Percentiles rank a stretch among this genome's conserved stretches.
phyloP scores from a whole-genome alignment of 306 rosid species.

The Calophaca sinica region DNA sequence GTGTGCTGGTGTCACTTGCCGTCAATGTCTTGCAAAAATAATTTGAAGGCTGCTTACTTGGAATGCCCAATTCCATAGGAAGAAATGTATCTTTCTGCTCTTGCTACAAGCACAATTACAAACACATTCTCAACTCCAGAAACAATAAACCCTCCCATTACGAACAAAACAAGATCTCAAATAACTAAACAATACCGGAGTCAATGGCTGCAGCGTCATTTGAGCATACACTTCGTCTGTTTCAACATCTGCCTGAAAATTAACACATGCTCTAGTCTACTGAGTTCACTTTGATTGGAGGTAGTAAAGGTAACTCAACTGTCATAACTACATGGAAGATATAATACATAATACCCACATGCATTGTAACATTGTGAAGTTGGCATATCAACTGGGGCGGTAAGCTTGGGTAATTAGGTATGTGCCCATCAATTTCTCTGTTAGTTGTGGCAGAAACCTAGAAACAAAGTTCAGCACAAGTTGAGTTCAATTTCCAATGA shows the following conservation, averaged over 20 bases:
- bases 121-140: conserved; percentile 27
- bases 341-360: conserved; percentile 58
- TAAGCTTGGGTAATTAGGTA: conserved; percentile 85
- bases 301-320: conserved; percentile 12
- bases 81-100: conserved; percentile 88
- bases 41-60: conserved; percentile 87
- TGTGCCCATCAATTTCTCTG: conserved; percentile 80
- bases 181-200: conserved; percentile 55
- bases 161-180: neutral
- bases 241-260: conserved; percentile 89
- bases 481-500: conserved; percentile 30
- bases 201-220: conserved; percentile 83
- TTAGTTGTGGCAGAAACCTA: conserved; percentile 88
- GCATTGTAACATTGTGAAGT: conserved; percentile 88
- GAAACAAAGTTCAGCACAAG: conserved; percentile 24
- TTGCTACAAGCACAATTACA: conserved; percentile 55
- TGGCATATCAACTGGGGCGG: conserved; percentile 86
- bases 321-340: conserved; percentile 22
- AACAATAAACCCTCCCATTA: conserved; percentile 4
- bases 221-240: conserved; percentile 96
- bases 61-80: conserved; percentile 85
- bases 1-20: conserved; percentile 91
- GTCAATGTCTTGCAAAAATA: conserved; percentile 93
- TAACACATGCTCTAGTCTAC: conserved; percentile 38
- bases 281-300: conserved; percentile 2